Percentiles rank a stretch among this genome's conserved stretches.
Conservation (phyloP, 371 early-diverging fungal genomes). For the Zychaea mexicana region DNA sequence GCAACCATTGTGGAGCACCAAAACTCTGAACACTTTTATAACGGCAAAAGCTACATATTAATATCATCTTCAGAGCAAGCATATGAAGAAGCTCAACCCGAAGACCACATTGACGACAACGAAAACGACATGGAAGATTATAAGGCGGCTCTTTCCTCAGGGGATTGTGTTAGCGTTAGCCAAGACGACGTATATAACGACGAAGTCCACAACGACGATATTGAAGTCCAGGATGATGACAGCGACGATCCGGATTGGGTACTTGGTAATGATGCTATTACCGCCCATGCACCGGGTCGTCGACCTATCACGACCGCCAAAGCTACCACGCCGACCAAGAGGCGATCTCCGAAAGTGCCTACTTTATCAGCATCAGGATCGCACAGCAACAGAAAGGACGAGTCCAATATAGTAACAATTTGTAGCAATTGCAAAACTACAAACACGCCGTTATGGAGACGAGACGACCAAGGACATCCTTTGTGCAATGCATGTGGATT, state of each 20-base stretch:
- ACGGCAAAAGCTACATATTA: background rate
- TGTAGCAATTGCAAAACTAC: constrained; percentile 94
- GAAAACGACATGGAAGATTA: too few species aligned
- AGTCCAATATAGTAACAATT: constrained; percentile 17
- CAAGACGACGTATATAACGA: background rate
- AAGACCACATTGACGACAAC: background rate
- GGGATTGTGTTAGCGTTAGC: too few species aligned
- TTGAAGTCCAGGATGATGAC: constrained; percentile 1
- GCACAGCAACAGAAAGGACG: background rate
- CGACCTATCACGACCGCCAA: too few species aligned
- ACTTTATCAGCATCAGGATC: background rate
- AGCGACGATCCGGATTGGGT: constrained; percentile 5
- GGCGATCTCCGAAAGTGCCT: too few species aligned
- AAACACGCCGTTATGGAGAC: constrained; percentile 96
- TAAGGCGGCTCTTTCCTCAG: too few species aligned
- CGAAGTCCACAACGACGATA: background rate
- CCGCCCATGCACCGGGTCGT: too few species aligned
- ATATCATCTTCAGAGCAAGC: background rate
- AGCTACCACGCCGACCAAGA: too few species aligned
- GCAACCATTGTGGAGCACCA: background rate
- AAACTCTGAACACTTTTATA: background rate
- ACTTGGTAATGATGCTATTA: too few species aligned
- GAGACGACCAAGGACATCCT: constrained; percentile 73
- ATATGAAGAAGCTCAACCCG: background rate
- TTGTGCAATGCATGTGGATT: constrained; percentile 71